phyloP scores from a whole-genome alignment of 306 rosid species.

The Lathyrus sativus region DNA sequence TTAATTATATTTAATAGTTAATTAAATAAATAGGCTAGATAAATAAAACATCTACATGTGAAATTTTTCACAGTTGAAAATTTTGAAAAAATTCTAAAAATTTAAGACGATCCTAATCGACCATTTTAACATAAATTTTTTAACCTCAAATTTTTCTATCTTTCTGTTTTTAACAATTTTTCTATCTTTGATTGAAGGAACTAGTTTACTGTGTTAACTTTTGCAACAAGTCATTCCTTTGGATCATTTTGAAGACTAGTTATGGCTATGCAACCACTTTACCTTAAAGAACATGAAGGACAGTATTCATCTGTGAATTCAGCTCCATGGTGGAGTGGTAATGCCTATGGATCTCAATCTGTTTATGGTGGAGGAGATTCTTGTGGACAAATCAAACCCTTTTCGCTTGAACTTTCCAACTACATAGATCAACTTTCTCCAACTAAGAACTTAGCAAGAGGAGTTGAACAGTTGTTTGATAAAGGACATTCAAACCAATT shows the following conservation, averaged over 20 bases:
- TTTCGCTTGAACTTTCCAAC: constrained; percentile 51
- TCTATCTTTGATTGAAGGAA: constrained; percentile 46
- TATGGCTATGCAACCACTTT: constrained; percentile 72
- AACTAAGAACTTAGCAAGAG: constrained; percentile 48
- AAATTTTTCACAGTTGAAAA: too few species aligned
- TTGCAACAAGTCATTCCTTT: constrained; percentile 30
- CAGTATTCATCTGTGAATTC: constrained; percentile 52
- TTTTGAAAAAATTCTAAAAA: too few species aligned
- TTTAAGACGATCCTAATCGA: too few species aligned
- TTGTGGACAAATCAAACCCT: constrained; percentile 64
- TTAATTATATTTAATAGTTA: background rate
- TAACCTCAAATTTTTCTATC: background rate
- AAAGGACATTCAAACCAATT: constrained; percentile 67
- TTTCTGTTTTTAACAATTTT: constrained; percentile 6
- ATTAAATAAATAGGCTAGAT: background rate
- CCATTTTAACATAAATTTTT: background rate
- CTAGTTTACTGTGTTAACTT: background rate
- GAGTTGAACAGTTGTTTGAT: constrained; percentile 54
- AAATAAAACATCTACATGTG: too few species aligned
- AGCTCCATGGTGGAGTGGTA: constrained; percentile 61
- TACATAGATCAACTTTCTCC: constrained; percentile 58
- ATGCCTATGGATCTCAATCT: constrained; percentile 59
- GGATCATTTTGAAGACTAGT: constrained; percentile 31
- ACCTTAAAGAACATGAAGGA: constrained; percentile 76
- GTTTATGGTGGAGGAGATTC: constrained; percentile 58